phyloP scores from a whole-genome alignment of 331 rosid genomes.

The Pyracantha coccinea region DNA sequence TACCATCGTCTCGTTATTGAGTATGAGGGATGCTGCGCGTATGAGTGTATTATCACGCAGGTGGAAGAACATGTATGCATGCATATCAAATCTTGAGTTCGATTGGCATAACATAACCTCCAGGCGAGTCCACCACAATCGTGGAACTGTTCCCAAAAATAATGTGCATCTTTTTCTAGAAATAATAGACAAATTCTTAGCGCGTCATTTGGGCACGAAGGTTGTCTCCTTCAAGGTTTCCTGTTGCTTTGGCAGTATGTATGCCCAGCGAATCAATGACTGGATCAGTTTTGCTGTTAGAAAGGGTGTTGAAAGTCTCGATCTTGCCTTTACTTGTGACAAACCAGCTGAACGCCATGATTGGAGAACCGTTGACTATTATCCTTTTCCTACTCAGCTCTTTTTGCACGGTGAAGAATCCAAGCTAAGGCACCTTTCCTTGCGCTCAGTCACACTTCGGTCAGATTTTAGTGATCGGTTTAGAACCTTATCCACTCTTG shows the following conservation, averaged over 20 bases:
- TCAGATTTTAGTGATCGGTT: conserved; percentile 1
- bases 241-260: not conserved
- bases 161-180: not conserved
- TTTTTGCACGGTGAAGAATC: not conserved
- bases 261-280: not conserved
- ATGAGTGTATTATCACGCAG: not conserved
- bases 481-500: conserved; percentile 2
- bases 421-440: not conserved
- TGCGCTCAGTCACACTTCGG: not conserved
- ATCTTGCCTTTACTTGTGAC: not conserved
- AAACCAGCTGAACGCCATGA: not conserved
- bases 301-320: conserved; percentile 5
- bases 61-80: conserved; percentile 2
- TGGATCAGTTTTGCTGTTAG: not conserved
- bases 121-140: not conserved
- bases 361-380: not conserved
- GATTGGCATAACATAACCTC: not conserved
- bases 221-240: conserved; percentile 1
- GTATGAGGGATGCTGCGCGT: conserved; percentile 1
- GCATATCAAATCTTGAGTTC: not conserved
- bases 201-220: not conserved
- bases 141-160: not conserved
- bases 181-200: not conserved
- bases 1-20: conserved; percentile 2
- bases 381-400: not conserved